Base-by-base conservation (phyloP, 495 filamentous ascomycete genomes). In the Penicillium flavigenum region DNA sequence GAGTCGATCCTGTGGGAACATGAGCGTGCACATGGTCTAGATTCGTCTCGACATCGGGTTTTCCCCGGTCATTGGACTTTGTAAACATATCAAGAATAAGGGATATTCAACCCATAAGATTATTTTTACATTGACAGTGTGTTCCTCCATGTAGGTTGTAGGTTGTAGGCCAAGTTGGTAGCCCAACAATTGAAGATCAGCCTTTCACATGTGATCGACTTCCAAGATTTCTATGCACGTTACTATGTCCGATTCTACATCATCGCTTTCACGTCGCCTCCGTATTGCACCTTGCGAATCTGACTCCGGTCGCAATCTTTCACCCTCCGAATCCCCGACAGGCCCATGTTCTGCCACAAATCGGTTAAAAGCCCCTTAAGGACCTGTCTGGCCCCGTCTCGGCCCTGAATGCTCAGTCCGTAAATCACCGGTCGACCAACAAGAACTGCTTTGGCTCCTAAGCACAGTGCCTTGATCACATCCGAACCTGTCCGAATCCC, bases 371-470 rank as follows among this genome's bases (percentile, higher is more conserved):
- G 63, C 5, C 80, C 77, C 45, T 77, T 75, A 29, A 87, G 57
- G 3, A 87, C 82, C 51, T 83, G 74, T 56, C 78, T 79, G 3
- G 81, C 86, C 5, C 86, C 85, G 41, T 78, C 68, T 54, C 81
- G 75, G 9, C 85, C 85, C 31, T 74, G 76, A 34, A 83, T 76
- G 2, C 75, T 78, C 17, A 96, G 90, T 47, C 92, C 92, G 67
- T 91, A 96, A 62, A 96, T 77, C 70, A 92, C 91, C 17, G 92
- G 92, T 26, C 92, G 75, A 12, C 90, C 91, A 56, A 96, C 90
- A 17, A 93, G 85, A 0, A 96, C 91, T n/a, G 88, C 91, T 68
- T 84, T 89, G 5, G 91, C 92, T 41, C 92, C 92, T 4, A 97
- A 77, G 59, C 89, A 94, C 36, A 96, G 76, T 52, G 92, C 92